Evolutionary conservation across 371 early-diverging fungal genomes (phyloP).

Genomic region (Amoeboradix gromovi): DNA sequence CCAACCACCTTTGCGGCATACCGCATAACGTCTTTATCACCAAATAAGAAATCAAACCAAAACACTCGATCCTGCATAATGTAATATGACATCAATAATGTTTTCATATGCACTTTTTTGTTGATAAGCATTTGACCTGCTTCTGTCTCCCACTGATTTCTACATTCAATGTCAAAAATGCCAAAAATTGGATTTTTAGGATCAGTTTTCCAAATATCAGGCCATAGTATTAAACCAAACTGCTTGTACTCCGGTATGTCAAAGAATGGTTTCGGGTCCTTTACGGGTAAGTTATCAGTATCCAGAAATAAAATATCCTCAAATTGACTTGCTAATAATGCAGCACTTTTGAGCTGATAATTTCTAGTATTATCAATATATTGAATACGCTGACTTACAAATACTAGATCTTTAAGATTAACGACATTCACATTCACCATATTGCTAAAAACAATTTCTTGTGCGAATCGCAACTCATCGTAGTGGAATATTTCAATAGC

Average conservation of each 20-base stretch:
- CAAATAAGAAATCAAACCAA: neutral
- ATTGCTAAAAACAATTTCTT: neutral
- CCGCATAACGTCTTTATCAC: neutral
- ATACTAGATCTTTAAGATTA: neutral
- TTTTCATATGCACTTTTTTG: neutral
- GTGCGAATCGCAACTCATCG: neutral
- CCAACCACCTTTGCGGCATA: neutral
- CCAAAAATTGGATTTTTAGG: neutral
- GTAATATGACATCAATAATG: neutral
- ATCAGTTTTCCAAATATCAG: conserved; percentile 15
- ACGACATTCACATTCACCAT: neutral
- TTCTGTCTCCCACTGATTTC: neutral
- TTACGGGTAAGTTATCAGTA: conserved; percentile 18
- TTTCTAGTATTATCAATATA: neutral
- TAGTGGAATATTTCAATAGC: neutral
- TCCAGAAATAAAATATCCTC: conserved; percentile 20
- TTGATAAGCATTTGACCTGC: neutral
- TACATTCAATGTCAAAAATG: neutral
- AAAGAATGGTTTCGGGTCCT: conserved; percentile 19
- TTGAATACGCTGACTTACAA: neutral
- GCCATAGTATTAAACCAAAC: conserved; percentile 25
- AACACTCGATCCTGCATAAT: neutral
- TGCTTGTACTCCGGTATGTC: conserved; percentile 11
- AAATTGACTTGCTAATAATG: conserved; percentile 17
- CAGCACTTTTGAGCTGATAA: conserved; percentile 14